Percentiles rank a stretch among this genome's conserved stretches.
Evolutionary conservation across 2,329 filamentous ascomycete species (phyloP).

Genomic region (Botryotinia narcissicola): DNA sequence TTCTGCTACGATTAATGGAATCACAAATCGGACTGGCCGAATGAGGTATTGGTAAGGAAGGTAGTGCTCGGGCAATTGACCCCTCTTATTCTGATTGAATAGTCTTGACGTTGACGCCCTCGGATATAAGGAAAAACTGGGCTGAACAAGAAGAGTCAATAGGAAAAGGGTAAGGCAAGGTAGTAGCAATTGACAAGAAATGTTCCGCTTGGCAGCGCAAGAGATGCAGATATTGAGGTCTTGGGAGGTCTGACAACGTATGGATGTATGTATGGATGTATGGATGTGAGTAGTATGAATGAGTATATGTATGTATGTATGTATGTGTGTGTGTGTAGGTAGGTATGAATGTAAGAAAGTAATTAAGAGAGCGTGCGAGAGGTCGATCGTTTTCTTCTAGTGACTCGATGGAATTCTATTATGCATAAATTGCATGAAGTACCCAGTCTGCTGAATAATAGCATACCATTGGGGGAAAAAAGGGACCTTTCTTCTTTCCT

Average conservation of each 20-base stretch:
- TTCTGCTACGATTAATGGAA: not conserved
- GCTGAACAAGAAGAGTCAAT: not conserved
- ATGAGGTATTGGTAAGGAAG: slow-evolving; percentile 7
- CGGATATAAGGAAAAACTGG: not conserved
- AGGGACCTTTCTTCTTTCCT: not conserved
- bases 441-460: not conserved
- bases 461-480: not conserved
- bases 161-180: not conserved
- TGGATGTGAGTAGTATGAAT: not conserved
- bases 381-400: not conserved
- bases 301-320: not conserved
- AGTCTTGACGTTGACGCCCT: slow-evolving; percentile 9
- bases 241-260: not conserved
- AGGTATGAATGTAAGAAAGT: not conserved
- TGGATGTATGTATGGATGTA: not conserved
- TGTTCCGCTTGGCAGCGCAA: slow-evolving; percentile 10
- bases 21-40: not conserved
- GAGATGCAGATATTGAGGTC: slow-evolving; percentile 11
- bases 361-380: not conserved
- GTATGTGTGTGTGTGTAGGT: not conserved
- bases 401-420: not conserved
- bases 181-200: not conserved
- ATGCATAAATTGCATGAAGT: slow-evolving; percentile 5
- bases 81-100: slow-evolving; percentile 17
- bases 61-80: slow-evolving; percentile 1